phyloP scores from a whole-genome alignment of 1,284 basidiomycete genomes.

The Schizophyllum commune region DNA sequence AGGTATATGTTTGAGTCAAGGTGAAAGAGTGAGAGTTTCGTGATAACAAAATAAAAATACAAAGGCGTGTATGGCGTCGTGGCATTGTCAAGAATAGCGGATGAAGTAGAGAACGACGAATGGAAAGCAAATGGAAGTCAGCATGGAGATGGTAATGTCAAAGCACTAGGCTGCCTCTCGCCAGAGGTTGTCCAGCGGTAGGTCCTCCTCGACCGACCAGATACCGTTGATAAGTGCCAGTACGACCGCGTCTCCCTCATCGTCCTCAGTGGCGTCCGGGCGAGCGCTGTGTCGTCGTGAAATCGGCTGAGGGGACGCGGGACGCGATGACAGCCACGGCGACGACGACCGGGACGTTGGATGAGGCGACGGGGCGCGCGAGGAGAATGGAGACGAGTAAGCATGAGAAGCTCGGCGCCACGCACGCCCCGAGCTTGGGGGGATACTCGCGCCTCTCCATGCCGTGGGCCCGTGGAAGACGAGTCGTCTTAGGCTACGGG shows the following conservation, averaged over 20 bases:
- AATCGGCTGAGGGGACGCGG: background rate
- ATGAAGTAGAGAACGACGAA: too few species aligned
- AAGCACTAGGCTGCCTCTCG: background rate
- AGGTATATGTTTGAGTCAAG: too few species aligned
- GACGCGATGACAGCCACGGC: background rate
- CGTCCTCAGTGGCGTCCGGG: background rate
- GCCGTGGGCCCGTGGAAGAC: slow-evolving; percentile 28
- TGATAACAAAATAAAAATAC: too few species aligned
- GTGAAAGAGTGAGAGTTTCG: too few species aligned
- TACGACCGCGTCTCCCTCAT: background rate
- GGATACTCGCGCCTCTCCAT: background rate
- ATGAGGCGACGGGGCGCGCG: background rate
- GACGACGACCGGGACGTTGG: background rate
- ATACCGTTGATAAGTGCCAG: background rate
- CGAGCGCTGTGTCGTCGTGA: background rate
- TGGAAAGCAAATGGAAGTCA: too few species aligned
- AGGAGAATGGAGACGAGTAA: background rate
- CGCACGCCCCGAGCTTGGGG: background rate
- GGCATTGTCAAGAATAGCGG: too few species aligned
- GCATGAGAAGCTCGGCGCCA: background rate
- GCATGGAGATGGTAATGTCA: too few species aligned
- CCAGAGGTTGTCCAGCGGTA: background rate
- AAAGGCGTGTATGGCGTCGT: too few species aligned
- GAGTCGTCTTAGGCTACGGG: slow-evolving; percentile 37
- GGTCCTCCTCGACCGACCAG: background rate